These are phyloP conservation scores for Parathielavia appendiculata DNA, from an alignment of 495 filamentous ascomycete species.

Conservation along the genomic window DNA sequence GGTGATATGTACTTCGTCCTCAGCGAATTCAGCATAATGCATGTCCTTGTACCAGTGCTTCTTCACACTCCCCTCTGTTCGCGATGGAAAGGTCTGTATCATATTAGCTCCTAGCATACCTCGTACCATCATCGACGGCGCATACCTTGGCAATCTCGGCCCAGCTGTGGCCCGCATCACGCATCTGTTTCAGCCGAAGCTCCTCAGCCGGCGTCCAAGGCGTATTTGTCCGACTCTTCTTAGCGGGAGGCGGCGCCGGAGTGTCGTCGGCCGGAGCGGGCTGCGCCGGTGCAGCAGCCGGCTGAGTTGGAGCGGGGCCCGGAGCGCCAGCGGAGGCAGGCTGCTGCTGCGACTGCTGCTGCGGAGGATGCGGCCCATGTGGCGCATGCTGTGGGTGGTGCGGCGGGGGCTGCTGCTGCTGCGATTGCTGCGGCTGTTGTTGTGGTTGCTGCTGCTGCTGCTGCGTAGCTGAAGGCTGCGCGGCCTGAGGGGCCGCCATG, in stretches of 20 bases:
- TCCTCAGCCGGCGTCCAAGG: conserved; percentile 97
- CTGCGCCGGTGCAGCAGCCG: conserved; percentile 30
- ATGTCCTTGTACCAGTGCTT: conserved; percentile 99
- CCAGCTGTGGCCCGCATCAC: conserved; percentile 90
- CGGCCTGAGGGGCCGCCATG: conserved; percentile 24
- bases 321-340: conserved; percentile 14
- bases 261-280: conserved; percentile 33
- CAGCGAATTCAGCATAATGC: conserved; percentile 98
- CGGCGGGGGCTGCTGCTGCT: conserved; percentile 7
- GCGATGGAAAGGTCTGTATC: conserved; percentile 73
- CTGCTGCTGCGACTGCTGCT: conserved; percentile 6
- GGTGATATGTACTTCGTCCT: conserved; percentile 74
- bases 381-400: conserved; percentile 12
- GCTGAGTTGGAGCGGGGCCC: conserved; percentile 30
- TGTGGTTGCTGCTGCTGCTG: conserved; percentile 18
- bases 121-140: background rate
- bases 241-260: conserved; percentile 56
- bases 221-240: conserved; percentile 94
- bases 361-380: conserved; percentile 9
- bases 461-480: conserved; percentile 10
- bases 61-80: conserved; percentile 97
- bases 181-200: conserved; percentile 84
- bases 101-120: conserved; percentile 22
- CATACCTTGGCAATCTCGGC: conserved; percentile 92
- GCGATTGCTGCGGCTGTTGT: conserved; percentile 3